phyloP scores from a whole-genome alignment of 2,329 filamentous ascomycete species.

The Fusarium pseudoanthophilum region DNA sequence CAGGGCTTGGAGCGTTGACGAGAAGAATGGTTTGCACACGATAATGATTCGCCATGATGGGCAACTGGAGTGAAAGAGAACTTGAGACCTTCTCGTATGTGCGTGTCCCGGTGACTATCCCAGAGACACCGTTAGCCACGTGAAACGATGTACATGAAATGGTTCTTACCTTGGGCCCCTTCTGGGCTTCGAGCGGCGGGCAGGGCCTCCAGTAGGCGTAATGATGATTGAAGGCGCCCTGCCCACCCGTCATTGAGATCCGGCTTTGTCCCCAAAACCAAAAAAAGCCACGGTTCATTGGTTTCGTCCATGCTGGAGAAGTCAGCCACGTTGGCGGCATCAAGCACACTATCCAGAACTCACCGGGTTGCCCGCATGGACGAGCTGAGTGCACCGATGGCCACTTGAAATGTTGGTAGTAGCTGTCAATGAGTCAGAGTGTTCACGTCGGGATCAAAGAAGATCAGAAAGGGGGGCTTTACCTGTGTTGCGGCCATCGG shows the following conservation, averaged over 20 bases:
- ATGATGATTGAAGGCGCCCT: not conserved
- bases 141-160: not conserved
- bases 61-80: not conserved
- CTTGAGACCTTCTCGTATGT: not conserved
- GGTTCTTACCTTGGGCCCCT: not conserved
- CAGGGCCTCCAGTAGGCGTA: not conserved
- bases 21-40: not conserved
- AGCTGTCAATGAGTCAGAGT: not conserved
- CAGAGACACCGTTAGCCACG: not conserved
- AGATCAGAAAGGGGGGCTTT: not conserved
- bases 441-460: not conserved
- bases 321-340: not conserved
- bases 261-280: not conserved
- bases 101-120: not conserved
- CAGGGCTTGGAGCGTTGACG: not conserved
- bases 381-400: not conserved
- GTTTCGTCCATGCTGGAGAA: not conserved
- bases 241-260: not conserved
- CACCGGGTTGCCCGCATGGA: not conserved
- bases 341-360: not conserved
- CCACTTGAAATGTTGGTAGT: not conserved
- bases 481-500: not conserved
- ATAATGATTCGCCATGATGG: not conserved
- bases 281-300: not conserved
- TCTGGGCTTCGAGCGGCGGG: not conserved